These are phyloP conservation scores for Salix dunnii DNA, from an alignment of 345 rosid genomes.

Conservation along the genomic window DNA sequence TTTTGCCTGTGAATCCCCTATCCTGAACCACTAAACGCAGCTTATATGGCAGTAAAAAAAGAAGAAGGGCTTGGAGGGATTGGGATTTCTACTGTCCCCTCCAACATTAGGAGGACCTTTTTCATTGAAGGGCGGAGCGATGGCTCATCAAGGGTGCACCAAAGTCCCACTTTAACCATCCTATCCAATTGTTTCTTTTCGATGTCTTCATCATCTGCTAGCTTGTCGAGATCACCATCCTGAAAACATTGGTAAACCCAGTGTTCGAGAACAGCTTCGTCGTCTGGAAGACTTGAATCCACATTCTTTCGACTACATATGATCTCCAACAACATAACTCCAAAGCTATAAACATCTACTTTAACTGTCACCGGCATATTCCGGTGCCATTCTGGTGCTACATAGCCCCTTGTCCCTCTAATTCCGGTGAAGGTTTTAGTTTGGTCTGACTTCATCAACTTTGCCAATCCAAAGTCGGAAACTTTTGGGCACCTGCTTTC, in stretches of 20 bases:
- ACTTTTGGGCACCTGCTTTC: conserved; percentile 19
- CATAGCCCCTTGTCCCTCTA: conserved; percentile 26
- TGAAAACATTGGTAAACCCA: conserved; percentile 23
- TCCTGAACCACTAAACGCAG: not conserved
- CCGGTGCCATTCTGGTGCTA: conserved; percentile 32
- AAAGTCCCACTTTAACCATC: conserved; percentile 16
- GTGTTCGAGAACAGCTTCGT: conserved; percentile 19
- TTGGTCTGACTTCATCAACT: conserved; percentile 31
- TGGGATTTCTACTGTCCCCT: conserved; percentile 29
- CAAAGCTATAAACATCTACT: conserved; percentile 38
- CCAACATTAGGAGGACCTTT: conserved; percentile 26
- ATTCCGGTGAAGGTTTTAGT: conserved; percentile 23
- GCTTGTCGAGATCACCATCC: not conserved
- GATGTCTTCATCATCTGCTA: conserved; percentile 14
- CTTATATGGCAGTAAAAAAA: conserved; percentile 12
- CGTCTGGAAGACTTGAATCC: not conserved
- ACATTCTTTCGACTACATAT: conserved; percentile 14
- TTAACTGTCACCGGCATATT: conserved; percentile 28
- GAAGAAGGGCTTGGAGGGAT: conserved; percentile 12
- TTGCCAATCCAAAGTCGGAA: conserved; percentile 32
- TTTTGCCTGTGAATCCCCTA: no score
- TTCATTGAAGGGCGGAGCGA: conserved; percentile 18
- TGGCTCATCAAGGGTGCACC: conserved; percentile 26
- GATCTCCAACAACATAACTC: conserved; percentile 29
- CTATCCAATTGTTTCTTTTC: conserved; percentile 20